Conservation (phyloP, 2,329 filamentous ascomycete species). For the Ophiostoma quercus region DNA sequence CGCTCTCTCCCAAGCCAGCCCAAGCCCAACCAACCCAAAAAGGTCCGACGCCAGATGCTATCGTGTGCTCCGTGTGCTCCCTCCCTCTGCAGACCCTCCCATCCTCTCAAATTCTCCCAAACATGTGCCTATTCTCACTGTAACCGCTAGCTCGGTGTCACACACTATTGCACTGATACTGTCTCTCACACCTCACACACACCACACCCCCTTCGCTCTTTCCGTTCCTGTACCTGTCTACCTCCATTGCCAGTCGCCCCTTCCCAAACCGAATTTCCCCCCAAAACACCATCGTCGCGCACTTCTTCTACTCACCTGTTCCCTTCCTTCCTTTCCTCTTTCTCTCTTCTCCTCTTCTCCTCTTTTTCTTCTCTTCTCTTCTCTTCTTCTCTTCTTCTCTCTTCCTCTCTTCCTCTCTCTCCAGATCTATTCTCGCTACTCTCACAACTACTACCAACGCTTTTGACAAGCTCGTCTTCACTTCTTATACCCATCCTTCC, state of each 20-base stretch:
- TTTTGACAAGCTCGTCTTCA: slow-evolving; percentile 16
- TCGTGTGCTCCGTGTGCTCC: no score
- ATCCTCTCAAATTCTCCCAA: background rate
- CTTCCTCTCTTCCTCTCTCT: background rate
- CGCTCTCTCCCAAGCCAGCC: background rate
- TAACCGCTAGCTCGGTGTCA: background rate
- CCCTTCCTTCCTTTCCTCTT: background rate
- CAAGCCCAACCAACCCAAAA: no score
- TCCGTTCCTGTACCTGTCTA: slow-evolving; percentile 13
- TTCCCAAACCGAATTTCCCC: slow-evolving; percentile 23
- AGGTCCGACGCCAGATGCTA: background rate
- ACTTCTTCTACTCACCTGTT: background rate
- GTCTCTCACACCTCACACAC: slow-evolving; percentile 18
- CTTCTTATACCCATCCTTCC: slow-evolving; percentile 13
- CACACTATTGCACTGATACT: slow-evolving; percentile 7
- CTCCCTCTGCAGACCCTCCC: background rate
- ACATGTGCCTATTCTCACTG: background rate
- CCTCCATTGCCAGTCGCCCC: slow-evolving; percentile 15
- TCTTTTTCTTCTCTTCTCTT: background rate
- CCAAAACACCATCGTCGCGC: slow-evolving; percentile 16
- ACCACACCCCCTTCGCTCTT: slow-evolving; percentile 16
- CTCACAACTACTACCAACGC: slow-evolving; percentile 2
- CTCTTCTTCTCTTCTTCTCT: background rate
- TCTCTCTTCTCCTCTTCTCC: slow-evolving; percentile 10
- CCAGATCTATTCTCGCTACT: background rate